Base-by-base conservation (phyloP, 805 yeast species). In the Monosporozyma aerobia region DNA sequence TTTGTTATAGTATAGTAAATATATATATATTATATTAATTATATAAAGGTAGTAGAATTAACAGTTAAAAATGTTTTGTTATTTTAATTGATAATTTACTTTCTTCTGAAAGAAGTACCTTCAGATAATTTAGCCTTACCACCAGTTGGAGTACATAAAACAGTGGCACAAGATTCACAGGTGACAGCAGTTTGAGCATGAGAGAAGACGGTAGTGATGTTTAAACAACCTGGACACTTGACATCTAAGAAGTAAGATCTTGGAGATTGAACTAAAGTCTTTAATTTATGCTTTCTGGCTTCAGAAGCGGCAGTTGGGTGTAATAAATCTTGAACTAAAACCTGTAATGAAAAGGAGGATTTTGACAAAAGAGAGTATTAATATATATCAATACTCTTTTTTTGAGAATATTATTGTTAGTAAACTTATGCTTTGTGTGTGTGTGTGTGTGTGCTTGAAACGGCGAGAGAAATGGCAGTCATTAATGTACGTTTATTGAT, bases 181-280 rank as follows among this genome's bases (percentile, higher is more conserved):
- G 97, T 87, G 71, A 94, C 99, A 70, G 97, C 98, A 70, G 99
- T 94, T 83, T 94, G 99, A 66, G 99, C 98, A 78, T 94, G 99
- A 62, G 98, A 92, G 87, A 94, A 94, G 65, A 94, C 98, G 67
- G 97, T 92, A 77, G 99, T 90, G 81, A 94, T 94, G 85, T 85
- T 87, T 76, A 92, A 82, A 82, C 99, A 94, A 70, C 99, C 98
- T 77, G 95, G 98, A 79, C 99, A 94, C 79, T 92, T 94, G 69
- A 94, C 99, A 74, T 94, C 99, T 97, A 94, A 90, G 87, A 94
- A 94, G 85, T 80, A 94, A 57, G 98, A 90, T 85, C 98, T 88
- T 78, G 99, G 99, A 61, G 87, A 75, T 77, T 92, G 97, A 67
- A 94, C 99, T 73, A 94, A 86, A 71, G 87, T 83, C 90, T 92